Evolutionary conservation across 73 alveolate genomes (phyloP).

Genomic region (Tetrahymena malaccensis): DNA sequence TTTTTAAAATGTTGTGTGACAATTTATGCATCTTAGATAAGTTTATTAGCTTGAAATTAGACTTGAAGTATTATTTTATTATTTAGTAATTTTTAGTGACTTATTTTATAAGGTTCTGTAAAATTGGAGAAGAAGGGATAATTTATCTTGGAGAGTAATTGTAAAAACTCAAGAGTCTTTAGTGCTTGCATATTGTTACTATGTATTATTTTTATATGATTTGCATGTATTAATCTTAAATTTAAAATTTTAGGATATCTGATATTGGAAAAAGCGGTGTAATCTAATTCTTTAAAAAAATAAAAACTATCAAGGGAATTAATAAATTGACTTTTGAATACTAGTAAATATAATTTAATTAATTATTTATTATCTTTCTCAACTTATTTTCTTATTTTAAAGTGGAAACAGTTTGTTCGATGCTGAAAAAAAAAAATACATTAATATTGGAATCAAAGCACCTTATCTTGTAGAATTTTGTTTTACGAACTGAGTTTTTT

Average conservation of each 20-base stretch:
- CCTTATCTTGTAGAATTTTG: background rate
- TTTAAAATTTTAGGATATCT: background rate
- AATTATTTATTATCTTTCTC: too few relatives aligned
- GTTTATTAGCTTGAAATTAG: background rate
- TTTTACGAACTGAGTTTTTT: background rate
- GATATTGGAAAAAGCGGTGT: background rate
- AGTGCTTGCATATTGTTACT: background rate
- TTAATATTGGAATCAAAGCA: background rate
- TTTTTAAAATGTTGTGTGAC: background rate
- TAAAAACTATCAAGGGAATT: background rate
- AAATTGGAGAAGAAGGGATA: background rate
- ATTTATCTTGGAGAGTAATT: background rate
- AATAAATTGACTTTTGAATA: background rate
- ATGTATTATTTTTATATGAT: background rate
- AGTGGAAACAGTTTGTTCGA: background rate
- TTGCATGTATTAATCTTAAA: background rate
- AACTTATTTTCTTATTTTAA: too few relatives aligned
- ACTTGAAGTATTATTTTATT: background rate
- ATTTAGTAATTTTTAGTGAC: background rate
- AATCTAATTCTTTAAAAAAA: background rate
- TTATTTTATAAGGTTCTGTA: background rate
- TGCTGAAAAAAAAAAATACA: background rate
- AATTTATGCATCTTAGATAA: too few relatives aligned
- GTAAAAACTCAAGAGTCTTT: background rate
- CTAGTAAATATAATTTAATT: background rate